Evolutionary conservation across 1,139 yeast species (phyloP), one percentile per base, ranked within the genome.

Genomic region (Trichomonascaceae sp.): DNA sequence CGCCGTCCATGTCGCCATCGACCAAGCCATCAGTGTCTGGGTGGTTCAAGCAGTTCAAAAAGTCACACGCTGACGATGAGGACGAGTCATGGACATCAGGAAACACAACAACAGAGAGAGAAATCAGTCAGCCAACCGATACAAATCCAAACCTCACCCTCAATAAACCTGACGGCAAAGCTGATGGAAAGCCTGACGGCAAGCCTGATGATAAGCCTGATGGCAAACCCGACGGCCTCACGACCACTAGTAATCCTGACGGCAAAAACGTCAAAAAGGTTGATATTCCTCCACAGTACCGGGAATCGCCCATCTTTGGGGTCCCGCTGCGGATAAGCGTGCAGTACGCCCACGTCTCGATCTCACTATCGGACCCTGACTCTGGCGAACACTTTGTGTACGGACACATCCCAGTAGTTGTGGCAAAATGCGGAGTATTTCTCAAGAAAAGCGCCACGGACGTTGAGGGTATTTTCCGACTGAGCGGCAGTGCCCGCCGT

Each of bases 351-450:
- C 70, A 72, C 39, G 87, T 85, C 9, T 71, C 75, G 34, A 80
- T 84, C 36, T 71, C 78, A 16, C 72, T 80, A 8, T 64, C 78
- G 6, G 54, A 57, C 40, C 51, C 49, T 13, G 30, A 27, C 5
- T 38, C 45, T 11, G 71, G 73, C 36, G 74, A 73, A 32, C 71
- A 71, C 31, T 66, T 75, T 35, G 73, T 74, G 33, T 84, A 79
- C 50, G 95, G 94, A 13, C 65, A 70, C 40, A 77, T 84, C 25
- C 95, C 95, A 1, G 67, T 80, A 16, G 82, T 89, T n/a, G 93
- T 89, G 20, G 98, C 97, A 16, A 81, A 85, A 48, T 87, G 98
- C 59, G 96, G 97, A 2, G 76, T 81, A 1, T 87, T 60, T 52
- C 60, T 89, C 41, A 89, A 89, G 51, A 72, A 73, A 34, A 76